A percentile compares a stretch with the other conserved stretches of the same genome.
Evolutionary conservation across 116 monocot genomes (phyloP).

Genomic region (Cymodocea nodosa): DNA sequence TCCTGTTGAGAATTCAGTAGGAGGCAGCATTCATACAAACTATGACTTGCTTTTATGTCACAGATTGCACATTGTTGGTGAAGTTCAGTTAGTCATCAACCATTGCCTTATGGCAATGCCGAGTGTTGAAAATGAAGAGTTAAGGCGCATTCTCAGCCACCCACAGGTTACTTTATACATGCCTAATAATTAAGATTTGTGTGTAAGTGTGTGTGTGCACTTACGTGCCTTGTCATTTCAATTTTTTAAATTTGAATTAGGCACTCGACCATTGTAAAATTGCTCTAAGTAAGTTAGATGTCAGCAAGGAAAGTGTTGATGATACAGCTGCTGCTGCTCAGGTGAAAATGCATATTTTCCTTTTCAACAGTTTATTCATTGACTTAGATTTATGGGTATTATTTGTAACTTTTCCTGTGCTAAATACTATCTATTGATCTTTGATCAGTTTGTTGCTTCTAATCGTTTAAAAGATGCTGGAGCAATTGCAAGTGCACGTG

Average conservation of each 20-base stretch:
- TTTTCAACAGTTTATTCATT: not conserved
- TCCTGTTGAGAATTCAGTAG: constrained; percentile 66
- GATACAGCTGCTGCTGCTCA: constrained; percentile 75
- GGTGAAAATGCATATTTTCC: constrained; percentile 17
- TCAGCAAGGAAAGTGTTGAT: constrained; percentile 43
- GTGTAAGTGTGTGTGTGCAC: no score
- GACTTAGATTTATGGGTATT: not conserved
- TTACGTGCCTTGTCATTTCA: no score
- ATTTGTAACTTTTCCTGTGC: not conserved
- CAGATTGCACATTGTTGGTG: constrained; percentile 66
- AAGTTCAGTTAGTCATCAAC: constrained; percentile 50
- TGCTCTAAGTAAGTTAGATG: constrained; percentile 27
- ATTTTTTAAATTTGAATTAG: no score
- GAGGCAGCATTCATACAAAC: constrained; percentile 74
- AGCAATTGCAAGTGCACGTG: constrained; percentile 55
- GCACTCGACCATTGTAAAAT: not conserved
- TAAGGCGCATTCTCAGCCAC: constrained; percentile 65
- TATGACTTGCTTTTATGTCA: constrained; percentile 73
- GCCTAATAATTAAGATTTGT: not conserved
- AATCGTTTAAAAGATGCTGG: constrained; percentile 47
- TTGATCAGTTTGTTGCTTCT: constrained; percentile 31
- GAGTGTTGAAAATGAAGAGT: constrained; percentile 42
- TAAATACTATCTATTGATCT: not conserved
- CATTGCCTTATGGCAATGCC: constrained; percentile 64
- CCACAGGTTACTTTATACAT: constrained; percentile 54